phyloP scores from a whole-genome alignment of 768 basidiomycete genomes.

The Collybiopsis luxurians region DNA sequence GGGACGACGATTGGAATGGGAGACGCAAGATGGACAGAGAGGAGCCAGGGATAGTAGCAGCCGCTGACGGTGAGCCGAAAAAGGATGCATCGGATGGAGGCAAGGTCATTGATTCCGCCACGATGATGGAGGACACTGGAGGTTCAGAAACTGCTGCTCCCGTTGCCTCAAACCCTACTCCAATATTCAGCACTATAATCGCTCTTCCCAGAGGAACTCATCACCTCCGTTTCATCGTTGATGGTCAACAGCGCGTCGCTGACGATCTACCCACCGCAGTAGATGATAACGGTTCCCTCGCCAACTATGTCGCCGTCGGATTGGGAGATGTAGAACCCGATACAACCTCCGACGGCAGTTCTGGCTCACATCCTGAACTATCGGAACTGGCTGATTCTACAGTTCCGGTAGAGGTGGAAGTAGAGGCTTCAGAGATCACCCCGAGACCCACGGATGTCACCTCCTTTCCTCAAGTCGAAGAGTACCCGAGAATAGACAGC shows the following conservation, averaged over 20 bases:
- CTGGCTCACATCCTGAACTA: conserved; percentile 19
- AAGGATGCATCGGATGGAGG: no score
- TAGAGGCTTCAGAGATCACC: not conserved
- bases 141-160: conserved; percentile 12
- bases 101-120: no score
- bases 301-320: conserved; percentile 84
- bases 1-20: conserved; percentile 76
- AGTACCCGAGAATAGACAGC: not conserved
- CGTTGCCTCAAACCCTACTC: conserved; percentile 27
- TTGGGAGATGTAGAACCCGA: not conserved
- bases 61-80: no score
- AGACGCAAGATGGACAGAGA: conserved; percentile 61
- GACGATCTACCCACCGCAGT: conserved; percentile 81
- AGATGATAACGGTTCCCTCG: conserved; percentile 90
- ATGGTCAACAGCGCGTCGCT: conserved; percentile 80
- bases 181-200: conserved; percentile 36
- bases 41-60: conserved; percentile 34
- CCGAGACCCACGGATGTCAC: no score
- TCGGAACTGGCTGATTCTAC: conserved; percentile 7
- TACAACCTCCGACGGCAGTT: conserved; percentile 23
- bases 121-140: no score
- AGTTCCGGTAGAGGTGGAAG: not conserved
- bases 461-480: not conserved
- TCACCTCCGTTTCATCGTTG: conserved; percentile 93
- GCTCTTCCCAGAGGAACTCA: conserved; percentile 84